These are phyloP conservation scores for Linum tenue DNA, from an alignment of 345 rosid species.

Conservation along the genomic window DNA sequence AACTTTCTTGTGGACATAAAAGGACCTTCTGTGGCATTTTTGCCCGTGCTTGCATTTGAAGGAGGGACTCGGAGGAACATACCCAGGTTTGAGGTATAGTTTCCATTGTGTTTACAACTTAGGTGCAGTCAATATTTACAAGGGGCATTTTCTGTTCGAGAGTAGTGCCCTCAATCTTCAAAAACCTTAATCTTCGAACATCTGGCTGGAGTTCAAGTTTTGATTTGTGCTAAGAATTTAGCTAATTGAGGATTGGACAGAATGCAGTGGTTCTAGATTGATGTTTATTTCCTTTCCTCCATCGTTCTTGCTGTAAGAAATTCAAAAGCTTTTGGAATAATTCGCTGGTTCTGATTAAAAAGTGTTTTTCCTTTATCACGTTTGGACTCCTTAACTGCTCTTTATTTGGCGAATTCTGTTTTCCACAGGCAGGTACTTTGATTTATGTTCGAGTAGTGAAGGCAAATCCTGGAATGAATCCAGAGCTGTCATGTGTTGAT, in stretches of 20 bases:
- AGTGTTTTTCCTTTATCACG: neutral
- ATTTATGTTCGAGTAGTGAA: slow-evolving; percentile 64
- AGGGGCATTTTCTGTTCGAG: neutral
- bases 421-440: slow-evolving; percentile 59
- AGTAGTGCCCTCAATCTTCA: neutral
- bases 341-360: neutral
- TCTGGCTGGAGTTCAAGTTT: neutral
- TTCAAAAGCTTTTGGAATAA: neutral
- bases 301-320: neutral
- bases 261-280: neutral
- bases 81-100: slow-evolving; percentile 57
- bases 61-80: slow-evolving; percentile 76
- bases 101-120: neutral
- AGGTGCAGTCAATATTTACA: neutral
- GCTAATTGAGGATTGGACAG: neutral
- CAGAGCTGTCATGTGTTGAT: slow-evolving; percentile 67
- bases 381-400: neutral
- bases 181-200: too few species aligned
- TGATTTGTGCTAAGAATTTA: neutral
- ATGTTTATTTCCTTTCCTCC: neutral
- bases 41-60: slow-evolving; percentile 83
- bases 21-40: slow-evolving; percentile 58
- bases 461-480: slow-evolving; percentile 64
- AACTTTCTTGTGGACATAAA: slow-evolving; percentile 70
- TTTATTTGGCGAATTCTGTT: slow-evolving; percentile 8